Evolutionary conservation across 768 basidiomycete species (phyloP).

Genomic region (Suillus subaureus): DNA sequence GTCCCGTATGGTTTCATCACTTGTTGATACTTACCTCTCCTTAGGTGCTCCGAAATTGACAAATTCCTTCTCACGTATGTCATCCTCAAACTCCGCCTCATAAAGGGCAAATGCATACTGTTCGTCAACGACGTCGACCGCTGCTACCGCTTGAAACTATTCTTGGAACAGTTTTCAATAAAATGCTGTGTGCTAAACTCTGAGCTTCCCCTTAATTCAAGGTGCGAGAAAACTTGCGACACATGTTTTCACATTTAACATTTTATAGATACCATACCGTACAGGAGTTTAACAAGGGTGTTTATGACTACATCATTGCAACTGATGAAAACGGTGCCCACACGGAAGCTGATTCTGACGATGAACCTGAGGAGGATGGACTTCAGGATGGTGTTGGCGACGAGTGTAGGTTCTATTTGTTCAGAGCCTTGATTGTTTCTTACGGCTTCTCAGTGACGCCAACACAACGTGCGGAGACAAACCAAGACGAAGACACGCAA

Average conservation of each 20-base stretch:
- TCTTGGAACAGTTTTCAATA: slow-evolving; percentile 96
- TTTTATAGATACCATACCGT: slow-evolving; percentile 86
- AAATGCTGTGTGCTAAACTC: slow-evolving; percentile 96
- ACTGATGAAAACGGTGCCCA: slow-evolving; percentile 83
- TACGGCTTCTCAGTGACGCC: slow-evolving; percentile 45
- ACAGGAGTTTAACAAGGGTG: slow-evolving; percentile 98
- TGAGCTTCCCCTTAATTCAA: slow-evolving; percentile 92
- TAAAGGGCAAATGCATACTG: slow-evolving; percentile 94
- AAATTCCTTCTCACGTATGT: slow-evolving; percentile 97
- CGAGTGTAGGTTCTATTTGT: slow-evolving; percentile 31
- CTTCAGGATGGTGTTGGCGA: slow-evolving; percentile 16
- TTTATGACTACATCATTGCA: slow-evolving; percentile 98
- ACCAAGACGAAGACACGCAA: slow-evolving; percentile 23
- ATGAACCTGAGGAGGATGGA: slow-evolving; percentile 41
- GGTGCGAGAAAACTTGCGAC: slow-evolving; percentile 41
- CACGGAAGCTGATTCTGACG: slow-evolving; percentile 51
- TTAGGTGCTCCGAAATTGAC: slow-evolving; percentile 88
- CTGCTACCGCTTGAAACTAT: slow-evolving; percentile 94
- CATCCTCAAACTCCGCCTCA: slow-evolving; percentile 92
- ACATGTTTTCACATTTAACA: background rate
- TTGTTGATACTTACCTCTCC: slow-evolving; percentile 5
- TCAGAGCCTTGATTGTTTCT: slow-evolving; percentile 21
- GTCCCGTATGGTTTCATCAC: slow-evolving; percentile 20
- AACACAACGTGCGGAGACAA: slow-evolving; percentile 47
- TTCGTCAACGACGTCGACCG: slow-evolving; percentile 97